Evolutionary conservation across 106 monocot species (phyloP), one percentile per base, ranked within the genome.

Genomic region (Iris macrosiphon): DNA sequence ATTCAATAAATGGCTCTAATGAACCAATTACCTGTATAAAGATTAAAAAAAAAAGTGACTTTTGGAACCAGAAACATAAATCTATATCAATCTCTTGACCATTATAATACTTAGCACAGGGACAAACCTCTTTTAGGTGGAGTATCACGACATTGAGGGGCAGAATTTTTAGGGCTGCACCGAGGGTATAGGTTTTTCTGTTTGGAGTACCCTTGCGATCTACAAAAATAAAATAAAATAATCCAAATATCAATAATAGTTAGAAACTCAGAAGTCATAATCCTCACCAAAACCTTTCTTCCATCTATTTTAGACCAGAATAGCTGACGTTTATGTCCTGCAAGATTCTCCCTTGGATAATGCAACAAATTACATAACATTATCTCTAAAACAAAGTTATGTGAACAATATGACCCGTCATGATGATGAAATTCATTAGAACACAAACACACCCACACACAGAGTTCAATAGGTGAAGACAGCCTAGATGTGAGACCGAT

Each of bases 91-190:
- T 34, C 42, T n/a, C n/a, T n/a, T n/a, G 15, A 18, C 3, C 20
- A 14, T n/a, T 28, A 17, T 15, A 7, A 33, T 39, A 14, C 24
- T 52, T 40, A 25, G 43, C 11, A 53, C n/a, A 9, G 16, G 0
- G 52, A 59, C 58, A 45, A 23, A 90, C 96, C 96, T 98, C 96
- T 90, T 53, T 90, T 80, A 6, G 96, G 96, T 43, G 96, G 96
- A 48, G 77, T 86, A 55, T 83, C 90, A 68, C 80, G 90, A 67
- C 87, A 90, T 51, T 90, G 90, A 38, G 87, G 87, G 73, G 75
- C 74, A 71, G 66, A 45, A 41, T 63, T 67, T 58, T 52, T 87
- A 23, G 77, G 66, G 51, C 77, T 90, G 71, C 90, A 98, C 4
- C 87, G 79, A 17, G 75, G 72, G 55, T 70, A 79, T 46, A 90